phyloP scores from a whole-genome alignment of 805 yeast species.

The Wickerhamiella dianesei region DNA sequence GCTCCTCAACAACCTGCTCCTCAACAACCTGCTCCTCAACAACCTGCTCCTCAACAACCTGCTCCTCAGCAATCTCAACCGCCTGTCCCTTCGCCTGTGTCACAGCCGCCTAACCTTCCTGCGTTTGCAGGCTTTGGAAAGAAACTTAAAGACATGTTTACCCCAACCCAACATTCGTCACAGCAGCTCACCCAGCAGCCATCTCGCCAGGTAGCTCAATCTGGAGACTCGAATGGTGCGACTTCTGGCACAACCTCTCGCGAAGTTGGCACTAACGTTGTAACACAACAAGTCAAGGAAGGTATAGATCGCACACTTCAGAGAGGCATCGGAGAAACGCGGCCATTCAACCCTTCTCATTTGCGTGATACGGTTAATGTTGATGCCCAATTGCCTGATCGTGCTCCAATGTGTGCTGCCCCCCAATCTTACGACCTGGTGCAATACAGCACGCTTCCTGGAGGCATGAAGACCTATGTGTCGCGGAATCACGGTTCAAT shows the following conservation, averaged over 20 bases:
- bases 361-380: conserved; percentile 1
- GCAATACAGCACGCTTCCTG: neutral
- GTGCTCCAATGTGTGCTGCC: neutral
- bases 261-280: too few relatives aligned
- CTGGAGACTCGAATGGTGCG: too few relatives aligned
- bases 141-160: neutral
- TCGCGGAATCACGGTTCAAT: neutral
- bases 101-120: neutral
- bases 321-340: neutral
- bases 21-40: too few relatives aligned
- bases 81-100: neutral
- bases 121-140: neutral
- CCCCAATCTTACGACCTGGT: neutral
- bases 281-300: neutral
- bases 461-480: neutral
- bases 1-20: too few relatives aligned
- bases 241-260: too few relatives aligned
- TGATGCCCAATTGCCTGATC: conserved; percentile 6
- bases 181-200: too few relatives aligned
- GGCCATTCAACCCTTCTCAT: neutral
- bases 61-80: neutral
- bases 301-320: neutral
- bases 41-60: neutral
- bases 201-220: too few relatives aligned
- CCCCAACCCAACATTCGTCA: neutral